Evolutionary conservation across 2,329 filamentous ascomycete species (phyloP), one percentile per base, ranked within the genome.

Genomic region (Aspergillus vadensis): DNA sequence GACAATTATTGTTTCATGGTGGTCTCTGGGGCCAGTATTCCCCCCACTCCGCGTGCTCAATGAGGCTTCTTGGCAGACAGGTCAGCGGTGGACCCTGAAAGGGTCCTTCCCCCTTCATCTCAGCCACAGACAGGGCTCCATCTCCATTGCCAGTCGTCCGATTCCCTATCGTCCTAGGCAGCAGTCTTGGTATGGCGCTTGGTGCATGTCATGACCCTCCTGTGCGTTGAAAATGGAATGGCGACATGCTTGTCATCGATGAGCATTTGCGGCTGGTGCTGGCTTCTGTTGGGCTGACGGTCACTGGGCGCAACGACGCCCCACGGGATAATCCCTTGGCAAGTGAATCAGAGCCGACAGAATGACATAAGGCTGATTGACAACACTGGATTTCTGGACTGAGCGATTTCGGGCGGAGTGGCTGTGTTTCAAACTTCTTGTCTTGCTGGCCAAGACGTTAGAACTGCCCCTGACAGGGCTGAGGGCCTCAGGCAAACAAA

Each of bases 51-150:
- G 57, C 39, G 54, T 49, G 48, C 52, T 25, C 57, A 36, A 36
- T 54, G 41, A 57, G 32, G 52, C 32, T 39, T 47, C 61, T 63
- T 63, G 61, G 61, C 61, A 36, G 55, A 55, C 58, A 58, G 36
- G 58, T 61, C 52, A 63, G 30, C 52, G 47, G 61, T 61, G 61
- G 61, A 58, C 44, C 61, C 39, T 58, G 38, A 44, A 50, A 55
- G 58, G 55, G 56, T 41, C 41, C 32, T 48, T 43, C 17, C 32
- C 30, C 32, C 39, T 32, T 48, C 25, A 55, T 49, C 30, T 54
- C 21, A 14, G 38, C 19, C 19, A 25, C 15, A 38, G 6, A 7
- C n/a, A 17, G 17, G 12, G 27, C 38, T 15, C 38, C 21, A 39
- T n/a, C 36, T 55, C 38, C n/a, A 44, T 14, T 27, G 32, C 25